These are phyloP conservation scores for Stentor coeruleus DNA, from an alignment of 73 alveolate species.

Conservation along the genomic window DNA sequence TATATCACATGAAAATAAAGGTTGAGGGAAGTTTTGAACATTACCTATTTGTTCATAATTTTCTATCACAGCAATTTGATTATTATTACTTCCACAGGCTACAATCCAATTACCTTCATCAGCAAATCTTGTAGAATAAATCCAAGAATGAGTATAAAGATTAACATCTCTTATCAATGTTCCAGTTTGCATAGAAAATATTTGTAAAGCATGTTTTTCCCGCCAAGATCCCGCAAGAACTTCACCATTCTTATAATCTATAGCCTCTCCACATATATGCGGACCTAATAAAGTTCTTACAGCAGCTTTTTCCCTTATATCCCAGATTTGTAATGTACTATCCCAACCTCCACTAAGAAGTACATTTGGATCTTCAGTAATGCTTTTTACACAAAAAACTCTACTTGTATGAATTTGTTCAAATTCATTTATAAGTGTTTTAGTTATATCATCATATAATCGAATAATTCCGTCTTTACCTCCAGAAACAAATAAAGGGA, in stretches of 20 bases:
- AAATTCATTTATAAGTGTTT: not conserved
- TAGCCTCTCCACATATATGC: conserved; percentile 69
- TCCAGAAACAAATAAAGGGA: not conserved
- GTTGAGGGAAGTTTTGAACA: not conserved
- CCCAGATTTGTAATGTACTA: conserved; percentile 58
- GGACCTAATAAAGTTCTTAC: conserved; percentile 64
- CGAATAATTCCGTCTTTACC: not conserved
- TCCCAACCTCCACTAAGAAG: conserved; percentile 87
- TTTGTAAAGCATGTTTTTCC: conserved; percentile 51
- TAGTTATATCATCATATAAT: not conserved
- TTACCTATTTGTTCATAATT: not conserved
- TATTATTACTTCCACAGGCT: not conserved
- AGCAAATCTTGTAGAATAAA: not conserved
- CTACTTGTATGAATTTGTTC: conserved; percentile 66
- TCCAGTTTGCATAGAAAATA: conserved; percentile 42
- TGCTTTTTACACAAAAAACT: conserved; percentile 65
- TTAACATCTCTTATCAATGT: not conserved
- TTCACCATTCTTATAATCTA: conserved; percentile 44
- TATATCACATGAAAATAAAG: not conserved
- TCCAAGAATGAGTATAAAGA: not conserved
- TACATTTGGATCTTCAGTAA: conserved; percentile 47
- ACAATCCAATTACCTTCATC: not conserved
- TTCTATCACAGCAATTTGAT: not conserved
- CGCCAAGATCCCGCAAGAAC: conserved; percentile 71
- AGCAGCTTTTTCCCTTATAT: conserved; percentile 47